Evolutionary conservation across 352 stramenopile species (phyloP).

Genomic region (Halophytophthora batemanensis): DNA sequence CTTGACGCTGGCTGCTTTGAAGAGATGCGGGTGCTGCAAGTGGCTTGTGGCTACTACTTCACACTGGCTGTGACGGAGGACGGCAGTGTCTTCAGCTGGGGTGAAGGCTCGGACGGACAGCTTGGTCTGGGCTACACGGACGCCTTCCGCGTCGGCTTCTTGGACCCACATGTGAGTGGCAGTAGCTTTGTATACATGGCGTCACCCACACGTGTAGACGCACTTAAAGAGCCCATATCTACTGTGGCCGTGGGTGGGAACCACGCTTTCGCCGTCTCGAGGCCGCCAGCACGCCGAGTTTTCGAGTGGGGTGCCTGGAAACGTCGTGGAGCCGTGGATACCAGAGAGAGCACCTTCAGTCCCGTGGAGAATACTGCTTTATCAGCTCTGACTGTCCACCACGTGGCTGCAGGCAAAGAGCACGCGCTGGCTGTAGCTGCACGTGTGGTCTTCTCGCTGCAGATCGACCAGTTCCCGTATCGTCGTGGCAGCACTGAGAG

Average conservation of each 20-base stretch:
- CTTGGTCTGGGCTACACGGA: conserved; percentile 64
- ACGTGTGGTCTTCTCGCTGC: conserved; percentile 45
- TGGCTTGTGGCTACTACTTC: conserved; percentile 79
- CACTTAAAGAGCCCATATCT: conserved; percentile 54
- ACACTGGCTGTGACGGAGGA: conserved; percentile 68
- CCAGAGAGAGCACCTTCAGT: conserved; percentile 50
- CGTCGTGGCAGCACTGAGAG: conserved; percentile 4
- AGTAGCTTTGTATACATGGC: conserved; percentile 78
- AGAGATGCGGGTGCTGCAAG: conserved; percentile 62
- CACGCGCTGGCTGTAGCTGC: conserved; percentile 53
- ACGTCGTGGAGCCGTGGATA: conserved; percentile 34
- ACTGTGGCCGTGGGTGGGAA: conserved; percentile 60
- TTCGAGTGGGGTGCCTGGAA: conserved; percentile 76
- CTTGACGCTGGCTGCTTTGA: conserved; percentile 71
- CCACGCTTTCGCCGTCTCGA: conserved; percentile 59
- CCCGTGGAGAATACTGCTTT: conserved; percentile 45
- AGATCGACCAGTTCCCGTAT: conserved; percentile 32
- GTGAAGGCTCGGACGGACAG: conserved; percentile 71
- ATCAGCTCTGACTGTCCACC: conserved; percentile 41
- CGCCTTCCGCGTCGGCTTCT: conserved; percentile 60
- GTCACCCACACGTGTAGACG: conserved; percentile 52
- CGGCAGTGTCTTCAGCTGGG: conserved; percentile 68
- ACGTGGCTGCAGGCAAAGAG: conserved; percentile 54
- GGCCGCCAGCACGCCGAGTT: conserved; percentile 27
- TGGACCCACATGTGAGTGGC: conserved; percentile 65